phyloP scores from a whole-genome alignment of 2,329 filamentous ascomycete genomes.

The Alternaria rosae region DNA sequence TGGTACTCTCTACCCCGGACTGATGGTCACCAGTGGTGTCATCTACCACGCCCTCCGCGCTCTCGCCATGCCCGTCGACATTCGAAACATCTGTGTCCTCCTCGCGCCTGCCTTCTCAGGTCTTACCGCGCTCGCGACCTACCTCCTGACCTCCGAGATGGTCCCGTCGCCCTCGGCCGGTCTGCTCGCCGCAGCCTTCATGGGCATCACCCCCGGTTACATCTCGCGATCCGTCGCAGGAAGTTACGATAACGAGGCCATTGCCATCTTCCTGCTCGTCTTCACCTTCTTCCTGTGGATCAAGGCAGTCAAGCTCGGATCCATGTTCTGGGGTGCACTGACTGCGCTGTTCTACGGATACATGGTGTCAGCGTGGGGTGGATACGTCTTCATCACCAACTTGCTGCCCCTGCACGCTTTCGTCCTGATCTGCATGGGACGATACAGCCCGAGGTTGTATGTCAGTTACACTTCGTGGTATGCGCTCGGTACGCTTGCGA shows the following conservation, averaged over 20 bases:
- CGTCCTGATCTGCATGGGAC: conserved; percentile 93
- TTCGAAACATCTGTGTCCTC: conserved; percentile 97
- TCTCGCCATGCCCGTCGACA: conserved; percentile 91
- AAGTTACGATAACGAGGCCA: conserved; percentile 99
- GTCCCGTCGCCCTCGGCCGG: conserved; percentile 92
- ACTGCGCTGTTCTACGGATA: conserved; percentile 98
- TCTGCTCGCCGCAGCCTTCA: conserved; percentile 91
- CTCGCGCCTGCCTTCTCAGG: conserved; percentile 95
- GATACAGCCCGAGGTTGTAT: conserved; percentile 92
- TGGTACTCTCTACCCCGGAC: conserved; percentile 95
- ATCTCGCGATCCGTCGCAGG: conserved; percentile 97
- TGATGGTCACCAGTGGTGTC: conserved; percentile 98
- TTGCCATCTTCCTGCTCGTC: conserved; percentile 97
- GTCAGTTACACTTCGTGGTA: conserved; percentile 99
- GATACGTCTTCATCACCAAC: conserved; percentile 99
- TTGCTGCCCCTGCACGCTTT: conserved; percentile 93
- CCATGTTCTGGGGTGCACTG: conserved; percentile 93
- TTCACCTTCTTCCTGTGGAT: conserved; percentile 99
- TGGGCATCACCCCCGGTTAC: conserved; percentile 97
- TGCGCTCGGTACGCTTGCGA: conserved; percentile 90
- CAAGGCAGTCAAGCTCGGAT: conserved; percentile 95
- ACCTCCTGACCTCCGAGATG: conserved; percentile 97
- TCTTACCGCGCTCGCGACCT: conserved; percentile 88
- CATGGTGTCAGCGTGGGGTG: conserved; percentile 99
- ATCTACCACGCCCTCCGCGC: conserved; percentile 95